Base-by-base conservation (phyloP, 148 eudicot genomes). In the Fallopia convolvulus region DNA sequence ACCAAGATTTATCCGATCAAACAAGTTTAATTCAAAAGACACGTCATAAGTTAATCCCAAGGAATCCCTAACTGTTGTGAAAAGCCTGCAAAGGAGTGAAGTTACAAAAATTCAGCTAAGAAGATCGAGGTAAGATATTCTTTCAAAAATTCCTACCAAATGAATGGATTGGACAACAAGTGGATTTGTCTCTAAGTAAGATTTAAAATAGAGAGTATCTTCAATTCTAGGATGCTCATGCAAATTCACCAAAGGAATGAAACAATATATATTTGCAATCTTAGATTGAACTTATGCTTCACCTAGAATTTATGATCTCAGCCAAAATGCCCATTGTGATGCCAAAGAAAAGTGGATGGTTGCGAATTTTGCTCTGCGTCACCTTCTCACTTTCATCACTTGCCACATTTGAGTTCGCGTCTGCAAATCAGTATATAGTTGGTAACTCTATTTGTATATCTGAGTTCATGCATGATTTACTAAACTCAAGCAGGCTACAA, bases 1-100 rank as follows among this genome's bases (percentile, higher is more conserved):
- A 81, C 97, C 99, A 77, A 95, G 92, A 17, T 86, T 89, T 76
- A 95, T 84, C 81, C 93, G 87, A 88, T 95, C 99, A 84, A 95
- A 92, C 82, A 95, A 83, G 85, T 91, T 92, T 40, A 95, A 75
- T 79, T 95, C 99, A 66, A 95, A 95, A 55, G 99, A 95, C 11
- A 95, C 99, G 80, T 95, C 99, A 81, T 95, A 95, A 36, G 99
- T 95, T 82, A 95, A 88, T 39, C 99, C 99, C 84, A 92, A 88
- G 77, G 99, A 95, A 83, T 95, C 99, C 84, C 99, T 91, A 48
- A 95, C 99, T 78, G 97, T 86, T 3, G 97, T 95, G 82, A 95
- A 95, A 79, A 95, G 99, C 90, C 99, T 95, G 88, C 32, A 86
- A 77, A 50, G 74, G 40, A 75, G 70, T 68, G 46, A 68, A 36